These are phyloP conservation scores for Fragaria vesca DNA, from an alignment of 306 rosid genomes.

Conservation along the genomic window DNA sequence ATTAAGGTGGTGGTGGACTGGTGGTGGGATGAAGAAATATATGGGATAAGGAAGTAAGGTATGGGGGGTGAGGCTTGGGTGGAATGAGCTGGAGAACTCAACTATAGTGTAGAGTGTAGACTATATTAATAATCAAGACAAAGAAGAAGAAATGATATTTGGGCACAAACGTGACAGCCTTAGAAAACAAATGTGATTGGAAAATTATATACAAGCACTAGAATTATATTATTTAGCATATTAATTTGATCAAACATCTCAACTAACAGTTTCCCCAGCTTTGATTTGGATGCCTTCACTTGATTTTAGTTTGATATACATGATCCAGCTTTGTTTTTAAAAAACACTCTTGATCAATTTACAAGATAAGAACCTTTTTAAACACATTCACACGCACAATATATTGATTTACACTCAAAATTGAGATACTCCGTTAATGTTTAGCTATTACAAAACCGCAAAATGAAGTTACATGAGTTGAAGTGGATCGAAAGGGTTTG, in stretches of 20 bases:
- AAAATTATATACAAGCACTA: not conserved
- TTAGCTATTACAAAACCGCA: not conserved
- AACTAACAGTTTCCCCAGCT: not conserved
- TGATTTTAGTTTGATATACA: too few species aligned
- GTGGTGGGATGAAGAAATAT: constrained; percentile 20
- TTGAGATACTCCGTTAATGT: not conserved
- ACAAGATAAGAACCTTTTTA: too few species aligned
- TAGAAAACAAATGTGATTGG: not conserved
- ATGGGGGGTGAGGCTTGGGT: constrained; percentile 23
- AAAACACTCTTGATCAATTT: too few species aligned
- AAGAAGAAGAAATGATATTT: not conserved
- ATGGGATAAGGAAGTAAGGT: constrained; percentile 26
- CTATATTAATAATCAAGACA: not conserved
- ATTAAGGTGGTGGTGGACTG: not conserved
- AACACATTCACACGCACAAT: too few species aligned
- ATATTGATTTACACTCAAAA: not conserved
- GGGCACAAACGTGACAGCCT: constrained; percentile 9
- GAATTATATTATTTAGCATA: not conserved
- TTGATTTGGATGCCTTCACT: not conserved
- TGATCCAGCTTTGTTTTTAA: too few species aligned
- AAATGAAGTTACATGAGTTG: too few species aligned
- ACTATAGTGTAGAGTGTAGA: not conserved
- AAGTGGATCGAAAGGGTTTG: not conserved
- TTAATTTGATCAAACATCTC: constrained; percentile 3
- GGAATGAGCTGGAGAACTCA: constrained; percentile 66